Conservation (phyloP, 768 basidiomycete species). For the Cyathus striatus region DNA sequence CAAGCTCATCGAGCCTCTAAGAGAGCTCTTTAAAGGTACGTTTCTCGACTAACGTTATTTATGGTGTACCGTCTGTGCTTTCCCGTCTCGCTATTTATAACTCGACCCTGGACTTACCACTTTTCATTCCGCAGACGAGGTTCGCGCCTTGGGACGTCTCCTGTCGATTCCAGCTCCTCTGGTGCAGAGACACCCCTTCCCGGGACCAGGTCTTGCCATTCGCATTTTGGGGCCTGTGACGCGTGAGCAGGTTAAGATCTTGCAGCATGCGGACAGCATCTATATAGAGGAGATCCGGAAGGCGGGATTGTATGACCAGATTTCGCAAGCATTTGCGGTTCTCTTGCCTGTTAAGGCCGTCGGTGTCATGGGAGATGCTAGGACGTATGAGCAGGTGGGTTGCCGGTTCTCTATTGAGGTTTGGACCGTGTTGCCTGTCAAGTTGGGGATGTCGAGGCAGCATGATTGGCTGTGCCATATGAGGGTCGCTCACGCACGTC, state of each 20-base stretch:
- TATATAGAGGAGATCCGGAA: slow-evolving; percentile 97
- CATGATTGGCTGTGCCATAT: neutral
- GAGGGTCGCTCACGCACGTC: no score
- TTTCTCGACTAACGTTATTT: no score
- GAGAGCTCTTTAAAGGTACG: slow-evolving; percentile 97
- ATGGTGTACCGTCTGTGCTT: no score
- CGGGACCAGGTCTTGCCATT: slow-evolving; percentile 96
- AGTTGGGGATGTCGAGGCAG: no score
- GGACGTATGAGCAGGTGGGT: slow-evolving; percentile 89
- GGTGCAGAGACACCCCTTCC: slow-evolving; percentile 97
- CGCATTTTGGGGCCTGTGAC: slow-evolving; percentile 96
- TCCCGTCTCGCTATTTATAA: slow-evolving; percentile 3
- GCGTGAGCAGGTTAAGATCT: slow-evolving; percentile 84
- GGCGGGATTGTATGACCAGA: slow-evolving; percentile 88
- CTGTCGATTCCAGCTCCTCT: slow-evolving; percentile 89
- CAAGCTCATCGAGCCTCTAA: slow-evolving; percentile 94
- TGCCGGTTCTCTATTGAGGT: no score
- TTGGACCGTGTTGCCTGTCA: no score
- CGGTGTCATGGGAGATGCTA: slow-evolving; percentile 94
- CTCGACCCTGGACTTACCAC: slow-evolving; percentile 2
- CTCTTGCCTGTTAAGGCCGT: slow-evolving; percentile 94
- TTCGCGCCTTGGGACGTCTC: slow-evolving; percentile 86
- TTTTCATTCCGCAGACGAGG: slow-evolving; percentile 66
- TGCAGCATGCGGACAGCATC: slow-evolving; percentile 90
- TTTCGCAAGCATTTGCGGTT: slow-evolving; percentile 95